A percentile compares a stretch with the other conserved stretches of the same genome.
phyloP scores from a whole-genome alignment of 257 asterid species.

The Leptodermis oblonga region DNA sequence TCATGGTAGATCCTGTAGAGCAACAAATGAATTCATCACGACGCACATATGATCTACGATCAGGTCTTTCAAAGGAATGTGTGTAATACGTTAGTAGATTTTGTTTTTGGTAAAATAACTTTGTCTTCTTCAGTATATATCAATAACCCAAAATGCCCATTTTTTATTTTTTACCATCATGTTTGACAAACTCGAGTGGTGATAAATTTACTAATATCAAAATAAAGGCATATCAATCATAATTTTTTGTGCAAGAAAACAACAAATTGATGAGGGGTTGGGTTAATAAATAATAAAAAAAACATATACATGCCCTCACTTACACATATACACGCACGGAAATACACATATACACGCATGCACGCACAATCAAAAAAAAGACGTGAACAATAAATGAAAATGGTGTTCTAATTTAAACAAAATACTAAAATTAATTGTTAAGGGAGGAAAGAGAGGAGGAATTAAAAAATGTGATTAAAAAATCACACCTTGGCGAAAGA shows the following conservation, averaged over 20 bases:
- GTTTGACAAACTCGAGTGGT: slow-evolving; percentile 35
- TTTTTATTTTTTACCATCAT: slow-evolving; percentile 12
- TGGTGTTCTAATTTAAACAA: no score
- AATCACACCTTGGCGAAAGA: no score
- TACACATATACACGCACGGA: no score
- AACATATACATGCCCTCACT: no score
- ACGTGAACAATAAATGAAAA: no score
- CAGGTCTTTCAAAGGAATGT: slow-evolving; percentile 29
- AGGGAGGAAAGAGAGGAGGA: no score
- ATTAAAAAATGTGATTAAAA: no score
- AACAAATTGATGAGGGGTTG: no score
- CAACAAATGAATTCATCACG: slow-evolving; percentile 43
- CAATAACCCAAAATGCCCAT: slow-evolving; percentile 33
- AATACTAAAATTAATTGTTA: no score
- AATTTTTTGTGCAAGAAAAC: slow-evolving; percentile 11
- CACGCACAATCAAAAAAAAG: no score
- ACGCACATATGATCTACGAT: slow-evolving; percentile 28
- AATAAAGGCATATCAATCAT: no score
- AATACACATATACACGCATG: no score
- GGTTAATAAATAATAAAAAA: neutral
- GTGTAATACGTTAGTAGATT: slow-evolving; percentile 30
- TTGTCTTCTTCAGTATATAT: slow-evolving; percentile 11
- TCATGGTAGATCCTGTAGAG: slow-evolving; percentile 36
- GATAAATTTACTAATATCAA: slow-evolving; percentile 11
- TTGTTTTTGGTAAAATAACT: slow-evolving; percentile 21